Conservation (phyloP, 2,329 filamentous ascomycete species). For the Trichocomaceae sp. region DNA sequence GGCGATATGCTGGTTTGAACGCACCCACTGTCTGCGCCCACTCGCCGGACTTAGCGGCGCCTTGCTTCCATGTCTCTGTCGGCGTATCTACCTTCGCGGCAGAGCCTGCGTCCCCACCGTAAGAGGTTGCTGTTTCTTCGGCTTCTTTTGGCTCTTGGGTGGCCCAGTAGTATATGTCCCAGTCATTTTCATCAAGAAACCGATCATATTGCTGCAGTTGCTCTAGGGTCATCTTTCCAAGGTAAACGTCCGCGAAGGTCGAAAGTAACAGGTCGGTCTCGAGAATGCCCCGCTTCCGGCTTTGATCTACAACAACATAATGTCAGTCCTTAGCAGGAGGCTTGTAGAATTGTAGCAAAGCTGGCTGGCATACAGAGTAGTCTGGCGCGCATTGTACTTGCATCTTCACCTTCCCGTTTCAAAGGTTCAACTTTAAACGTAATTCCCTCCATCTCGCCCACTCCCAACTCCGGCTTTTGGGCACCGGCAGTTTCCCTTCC, state of each 20-base stretch:
- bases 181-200: slow-evolving; percentile 98
- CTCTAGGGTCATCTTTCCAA: slow-evolving; percentile 62
- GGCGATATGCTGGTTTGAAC: slow-evolving; percentile 87
- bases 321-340: background rate
- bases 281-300: slow-evolving; percentile 89
- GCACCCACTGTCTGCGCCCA: slow-evolving; percentile 96
- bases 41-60: slow-evolving; percentile 60
- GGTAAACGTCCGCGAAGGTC: slow-evolving; percentile 79
- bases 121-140: slow-evolving; percentile 40
- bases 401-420: slow-evolving; percentile 73
- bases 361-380: slow-evolving; percentile 54
- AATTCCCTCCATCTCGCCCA: slow-evolving; percentile 82
- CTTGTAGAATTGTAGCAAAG: background rate
- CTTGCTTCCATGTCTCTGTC: slow-evolving; percentile 46
- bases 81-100: slow-evolving; percentile 29
- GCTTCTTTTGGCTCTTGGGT: slow-evolving; percentile 65
- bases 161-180: slow-evolving; percentile 99
- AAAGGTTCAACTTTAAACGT: slow-evolving; percentile 87
- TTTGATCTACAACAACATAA: slow-evolving; percentile 63
- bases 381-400: slow-evolving; percentile 78
- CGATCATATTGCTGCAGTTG: slow-evolving; percentile 80
- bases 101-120: slow-evolving; percentile 17
- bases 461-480: slow-evolving; percentile 61
- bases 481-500: slow-evolving; percentile 51
- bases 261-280: slow-evolving; percentile 94